These are phyloP conservation scores for Fusarium torreyae DNA, from an alignment of 2,329 filamentous ascomycete species.

Conservation along the genomic window DNA sequence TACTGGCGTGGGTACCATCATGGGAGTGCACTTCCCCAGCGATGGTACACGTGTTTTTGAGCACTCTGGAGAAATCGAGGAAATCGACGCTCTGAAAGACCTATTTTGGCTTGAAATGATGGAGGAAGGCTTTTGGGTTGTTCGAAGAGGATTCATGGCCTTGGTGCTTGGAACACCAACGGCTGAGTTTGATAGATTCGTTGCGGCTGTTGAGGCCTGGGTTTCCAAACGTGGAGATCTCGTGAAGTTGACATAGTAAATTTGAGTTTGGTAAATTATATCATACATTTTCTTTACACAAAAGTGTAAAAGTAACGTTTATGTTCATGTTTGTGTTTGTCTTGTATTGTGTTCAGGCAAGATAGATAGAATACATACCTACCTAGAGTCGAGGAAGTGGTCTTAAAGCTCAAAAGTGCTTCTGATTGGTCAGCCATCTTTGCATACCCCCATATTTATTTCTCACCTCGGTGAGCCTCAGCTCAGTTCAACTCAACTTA, in stretches of 20 bases:
- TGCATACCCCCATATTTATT: conserved; percentile 16
- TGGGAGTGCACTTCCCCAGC: conserved; percentile 57
- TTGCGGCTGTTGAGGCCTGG: conserved; percentile 55
- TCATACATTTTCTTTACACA: too few species aligned
- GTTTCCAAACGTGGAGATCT: conserved; percentile 49
- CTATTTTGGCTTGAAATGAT: conserved; percentile 65
- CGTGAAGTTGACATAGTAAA: conserved; percentile 9
- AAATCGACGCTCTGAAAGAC: conserved; percentile 55
- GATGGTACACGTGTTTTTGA: conserved; percentile 49
- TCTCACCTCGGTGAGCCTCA: conserved; percentile 24
- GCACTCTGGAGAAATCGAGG: conserved; percentile 51
- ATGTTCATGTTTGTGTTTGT: neutral
- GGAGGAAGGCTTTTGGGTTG: conserved; percentile 60
- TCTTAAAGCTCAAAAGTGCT: neutral
- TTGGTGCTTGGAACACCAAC: conserved; percentile 58
- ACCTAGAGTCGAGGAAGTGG: neutral
- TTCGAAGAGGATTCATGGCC: conserved; percentile 59
- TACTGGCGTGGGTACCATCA: conserved; percentile 56
- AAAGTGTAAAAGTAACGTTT: too few species aligned
- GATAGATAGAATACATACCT: neutral
- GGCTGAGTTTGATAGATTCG: conserved; percentile 60
- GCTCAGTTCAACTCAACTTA: conserved; percentile 4
- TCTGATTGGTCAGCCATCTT: conserved; percentile 40
- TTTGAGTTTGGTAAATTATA: neutral
- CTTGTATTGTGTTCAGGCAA: too few species aligned